These are phyloP conservation scores for Penicillium brasilianum DNA, from an alignment of 2,329 filamentous ascomycete genomes.

Conservation along the genomic window DNA sequence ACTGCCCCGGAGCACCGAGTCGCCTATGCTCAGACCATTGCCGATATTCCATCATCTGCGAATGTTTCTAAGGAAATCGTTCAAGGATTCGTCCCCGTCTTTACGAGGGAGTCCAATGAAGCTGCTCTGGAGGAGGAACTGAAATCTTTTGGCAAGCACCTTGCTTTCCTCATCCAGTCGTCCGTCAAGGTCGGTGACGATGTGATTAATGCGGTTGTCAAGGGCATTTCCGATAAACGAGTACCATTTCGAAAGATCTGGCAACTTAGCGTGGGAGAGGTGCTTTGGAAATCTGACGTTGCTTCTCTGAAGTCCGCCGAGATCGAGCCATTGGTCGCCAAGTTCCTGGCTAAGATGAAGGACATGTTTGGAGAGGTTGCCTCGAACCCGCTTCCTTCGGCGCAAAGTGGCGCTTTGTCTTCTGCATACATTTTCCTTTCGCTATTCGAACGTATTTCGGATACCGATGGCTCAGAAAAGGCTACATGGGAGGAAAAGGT, in stretches of 20 bases:
- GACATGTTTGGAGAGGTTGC: slow-evolving; percentile 78
- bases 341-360: slow-evolving; percentile 56
- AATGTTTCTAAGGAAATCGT: slow-evolving; percentile 70
- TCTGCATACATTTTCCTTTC: slow-evolving; percentile 76
- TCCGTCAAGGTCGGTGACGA: slow-evolving; percentile 67
- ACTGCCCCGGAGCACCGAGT: slow-evolving; percentile 83
- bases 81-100: slow-evolving; percentile 68
- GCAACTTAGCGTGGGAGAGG: slow-evolving; percentile 74
- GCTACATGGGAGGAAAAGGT: slow-evolving; percentile 55
- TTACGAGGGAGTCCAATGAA: slow-evolving; percentile 88
- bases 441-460: slow-evolving; percentile 61
- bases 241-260: slow-evolving; percentile 76
- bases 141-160: slow-evolving; percentile 69
- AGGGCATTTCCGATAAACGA: slow-evolving; percentile 87
- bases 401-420: slow-evolving; percentile 81
- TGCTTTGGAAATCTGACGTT: slow-evolving; percentile 64
- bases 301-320: slow-evolving; percentile 56
- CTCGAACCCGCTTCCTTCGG: slow-evolving; percentile 76
- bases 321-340: slow-evolving; percentile 54
- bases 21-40: slow-evolving; percentile 80
- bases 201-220: slow-evolving; percentile 72
- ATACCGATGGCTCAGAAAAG: slow-evolving; percentile 60
- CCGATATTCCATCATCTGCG: slow-evolving; percentile 64
- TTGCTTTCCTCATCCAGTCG: slow-evolving; percentile 66
- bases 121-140: slow-evolving; percentile 77